Base-by-base conservation (phyloP, 352 stramenopile species). In the Globisporangium acanthophoron region DNA sequence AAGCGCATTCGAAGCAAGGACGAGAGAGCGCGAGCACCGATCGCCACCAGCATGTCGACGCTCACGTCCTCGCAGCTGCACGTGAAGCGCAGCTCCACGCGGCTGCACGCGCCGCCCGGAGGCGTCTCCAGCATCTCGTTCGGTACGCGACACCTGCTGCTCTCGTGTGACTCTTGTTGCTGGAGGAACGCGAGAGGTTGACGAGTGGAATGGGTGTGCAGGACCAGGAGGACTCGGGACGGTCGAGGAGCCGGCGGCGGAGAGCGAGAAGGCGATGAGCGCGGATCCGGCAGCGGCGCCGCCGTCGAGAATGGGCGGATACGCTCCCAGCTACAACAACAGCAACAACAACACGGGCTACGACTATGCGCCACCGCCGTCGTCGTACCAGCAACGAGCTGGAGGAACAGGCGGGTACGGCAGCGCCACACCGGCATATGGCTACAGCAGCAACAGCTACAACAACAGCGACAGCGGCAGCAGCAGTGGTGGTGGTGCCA, bases 81-180 rank as follows among this genome's bases (percentile, higher is more conserved):
- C 59, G 70, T 92, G 27, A 88, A 89, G 62, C 80, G 79, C 52
- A 92, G 82, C 73, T 90, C 82, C 35, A 92, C 82, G 27, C 66
- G 82, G 12, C 76, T 88, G 6, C 82, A 90, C 45, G 82, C 79
- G 8, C 82, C 82, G 1, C 82, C 79, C 11, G 79, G 82, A 20
- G 82, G 79, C 3, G 69, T 56, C 27, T 92, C 82, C 41, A 86
- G 71, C 54, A 78, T 92, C 58, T 76, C 76, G 12, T 92, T 92
- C 48, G 82, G 76, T 88, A 61, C 53, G 49, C 12, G 33, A 9
- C 31, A 11, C 31, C 31, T 35, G 31, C 33, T 8, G 8, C 12
- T 62, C 24, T 39, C 41, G 39, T 43, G 39, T 37, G 18, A 3
- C 24, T n/a, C 12, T 51, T 35, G 18, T 8, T 21, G 46, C 13